Evolutionary conservation across 257 asterid genomes (phyloP).

Genomic region (Gynochthodes officinalis): DNA sequence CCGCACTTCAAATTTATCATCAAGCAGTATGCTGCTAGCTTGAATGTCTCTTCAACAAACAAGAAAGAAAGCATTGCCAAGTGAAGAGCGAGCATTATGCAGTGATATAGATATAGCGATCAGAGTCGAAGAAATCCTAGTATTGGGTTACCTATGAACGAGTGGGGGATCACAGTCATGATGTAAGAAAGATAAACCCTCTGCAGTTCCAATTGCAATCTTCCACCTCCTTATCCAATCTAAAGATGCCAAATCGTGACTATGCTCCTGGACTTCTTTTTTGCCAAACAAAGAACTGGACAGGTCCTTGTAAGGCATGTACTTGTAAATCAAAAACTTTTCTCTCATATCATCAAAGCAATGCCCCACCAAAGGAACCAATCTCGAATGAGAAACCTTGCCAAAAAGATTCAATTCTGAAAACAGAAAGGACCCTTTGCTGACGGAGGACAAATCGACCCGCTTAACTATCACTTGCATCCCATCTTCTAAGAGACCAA

Average conservation of each 20-base stretch:
- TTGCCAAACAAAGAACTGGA: background rate
- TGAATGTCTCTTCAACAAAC: background rate
- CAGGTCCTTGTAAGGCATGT: background rate
- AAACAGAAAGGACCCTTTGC: conserved; percentile 37
- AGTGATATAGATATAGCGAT: background rate
- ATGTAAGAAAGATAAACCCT: background rate
- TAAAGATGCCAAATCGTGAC: background rate
- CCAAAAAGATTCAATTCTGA: conserved; percentile 31
- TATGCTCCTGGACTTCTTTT: background rate
- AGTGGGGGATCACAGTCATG: background rate
- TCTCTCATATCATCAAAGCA: background rate
- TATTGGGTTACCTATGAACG: background rate
- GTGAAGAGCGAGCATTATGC: background rate
- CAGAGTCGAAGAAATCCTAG: too few relatives aligned
- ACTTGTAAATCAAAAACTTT: background rate
- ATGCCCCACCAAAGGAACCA: background rate
- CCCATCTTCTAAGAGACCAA: conserved; percentile 24
- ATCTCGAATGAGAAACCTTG: background rate
- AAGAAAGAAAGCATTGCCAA: background rate
- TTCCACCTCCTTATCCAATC: conserved; percentile 2
- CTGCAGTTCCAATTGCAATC: background rate
- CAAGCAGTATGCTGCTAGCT: too few relatives aligned
- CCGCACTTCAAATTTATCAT: conserved; percentile 5
- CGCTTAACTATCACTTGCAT: conserved; percentile 52
- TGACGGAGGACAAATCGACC: conserved; percentile 41